Base-by-base conservation (phyloP, 495 filamentous ascomycete genomes). In the Hypoxylon subgilvum region DNA sequence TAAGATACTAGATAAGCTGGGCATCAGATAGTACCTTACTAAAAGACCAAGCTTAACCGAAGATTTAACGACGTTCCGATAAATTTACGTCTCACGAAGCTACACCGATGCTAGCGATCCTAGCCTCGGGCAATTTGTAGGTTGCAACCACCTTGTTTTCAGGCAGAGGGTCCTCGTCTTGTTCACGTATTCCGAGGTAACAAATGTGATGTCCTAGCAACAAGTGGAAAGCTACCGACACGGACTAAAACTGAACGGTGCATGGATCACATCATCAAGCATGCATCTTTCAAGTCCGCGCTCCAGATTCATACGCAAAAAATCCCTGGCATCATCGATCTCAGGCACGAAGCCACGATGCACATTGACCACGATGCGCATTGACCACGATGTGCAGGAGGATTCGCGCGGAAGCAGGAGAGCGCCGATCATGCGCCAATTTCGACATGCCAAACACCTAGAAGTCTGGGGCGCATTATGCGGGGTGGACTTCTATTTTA, bases 401-500 rank as follows among this genome's bases (percentile, higher is more conserved):
- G 43, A 48, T 52, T 61, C 34, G 13, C 41, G 32, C 32, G 28
- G 51, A 38, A 44, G 52, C 13, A 41, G 35, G 35, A 52, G 32
- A 56, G 18, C 13, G 59, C 35, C 36, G 59, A 63, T 63, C 59
- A 63, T 48, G 52, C 45, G 34, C 52, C 38, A 45, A 46, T 46
- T 42, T 16, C n/a, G 52, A 50, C 17, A 39, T 38, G 45, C 23
- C 27, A 57, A 32, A 63, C 40, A 30, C 23, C 48, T 25, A 52
- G 18, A 47, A 63, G 60, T 63, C 60, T 47, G 60, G 60, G 60
- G 60, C 44, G 46, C 53, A 57, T 63, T 48, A 53, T 43, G 60
- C 53, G 60, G 60, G 44, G 40, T 6, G 4, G 25, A 31, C 42
- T 61, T 43, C 43, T 52, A 38, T 42, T 46, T 52, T 57, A 18